Evolutionary conservation across 1,284 basidiomycete genomes (phyloP).

Genomic region (Mycena citricolor): DNA sequence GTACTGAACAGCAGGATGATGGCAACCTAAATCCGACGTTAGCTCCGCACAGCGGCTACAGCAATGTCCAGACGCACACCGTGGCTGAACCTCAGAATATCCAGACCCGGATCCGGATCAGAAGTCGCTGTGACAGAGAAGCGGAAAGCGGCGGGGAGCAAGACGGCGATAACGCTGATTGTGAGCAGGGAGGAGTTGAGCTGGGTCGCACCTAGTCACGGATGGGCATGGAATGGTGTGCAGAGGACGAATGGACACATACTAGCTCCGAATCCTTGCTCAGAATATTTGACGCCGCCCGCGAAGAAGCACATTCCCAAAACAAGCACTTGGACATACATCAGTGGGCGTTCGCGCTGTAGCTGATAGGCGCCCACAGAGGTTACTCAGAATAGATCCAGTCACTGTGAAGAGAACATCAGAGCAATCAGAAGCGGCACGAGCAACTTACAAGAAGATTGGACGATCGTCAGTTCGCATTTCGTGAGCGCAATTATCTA

Average conservation of each 20-base stretch:
- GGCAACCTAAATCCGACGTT: constrained; percentile 49
- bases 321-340: constrained; percentile 60
- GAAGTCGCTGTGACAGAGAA: constrained; percentile 35
- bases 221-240: constrained; percentile 3
- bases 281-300: constrained; percentile 65
- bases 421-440: constrained; percentile 36
- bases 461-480: constrained; percentile 81
- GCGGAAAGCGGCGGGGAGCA: constrained; percentile 73
- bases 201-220: constrained; percentile 62
- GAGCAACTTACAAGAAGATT: constrained; percentile 67
- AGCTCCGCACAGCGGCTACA: too few species aligned
- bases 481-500: constrained; percentile 81
- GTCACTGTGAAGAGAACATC: constrained; percentile 49
- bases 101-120: constrained; percentile 34
- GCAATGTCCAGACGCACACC: constrained; percentile 52
- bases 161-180: constrained; percentile 76
- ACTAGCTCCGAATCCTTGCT: constrained; percentile 75
- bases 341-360: constrained; percentile 23
- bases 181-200: constrained; percentile 80
- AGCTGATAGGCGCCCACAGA: constrained; percentile 41
- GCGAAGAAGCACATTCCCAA: constrained; percentile 82
- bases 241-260: constrained; percentile 26
- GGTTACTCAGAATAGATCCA: constrained; percentile 80
- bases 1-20: constrained; percentile 79
- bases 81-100: constrained; percentile 75